Conservation (phyloP, 352 stramenopile genomes). For the Globisporangium nunn region DNA sequence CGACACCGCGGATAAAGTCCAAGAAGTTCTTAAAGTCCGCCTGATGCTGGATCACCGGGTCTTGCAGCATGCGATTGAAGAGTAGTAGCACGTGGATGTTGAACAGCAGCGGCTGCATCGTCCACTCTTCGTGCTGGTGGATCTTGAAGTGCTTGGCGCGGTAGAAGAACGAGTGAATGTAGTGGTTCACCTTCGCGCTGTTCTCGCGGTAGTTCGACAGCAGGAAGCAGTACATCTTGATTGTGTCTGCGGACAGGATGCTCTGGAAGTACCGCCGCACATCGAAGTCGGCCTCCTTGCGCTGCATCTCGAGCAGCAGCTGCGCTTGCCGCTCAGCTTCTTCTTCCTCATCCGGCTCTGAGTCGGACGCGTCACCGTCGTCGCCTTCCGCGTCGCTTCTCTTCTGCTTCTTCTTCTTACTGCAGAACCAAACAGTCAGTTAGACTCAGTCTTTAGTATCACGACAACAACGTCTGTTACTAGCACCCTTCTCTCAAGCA, state of each 20-base stretch:
- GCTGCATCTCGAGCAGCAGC: constrained; percentile 76
- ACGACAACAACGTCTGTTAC: neutral
- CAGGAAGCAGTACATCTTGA: constrained; percentile 80
- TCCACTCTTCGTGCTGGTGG: constrained; percentile 62
- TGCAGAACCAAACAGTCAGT: constrained; percentile 2
- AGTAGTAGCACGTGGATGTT: constrained; percentile 75
- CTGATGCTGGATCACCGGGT: constrained; percentile 49
- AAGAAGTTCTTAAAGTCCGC: constrained; percentile 60
- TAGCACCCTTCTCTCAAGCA: neutral
- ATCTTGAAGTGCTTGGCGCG: constrained; percentile 78
- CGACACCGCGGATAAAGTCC: constrained; percentile 72
- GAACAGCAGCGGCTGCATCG: constrained; percentile 83
- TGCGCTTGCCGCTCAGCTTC: constrained; percentile 61
- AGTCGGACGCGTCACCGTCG: constrained; percentile 27
- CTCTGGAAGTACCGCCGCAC: constrained; percentile 75
- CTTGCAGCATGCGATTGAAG: constrained; percentile 85
- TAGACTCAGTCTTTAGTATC: neutral
- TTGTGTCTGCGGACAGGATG: constrained; percentile 73
- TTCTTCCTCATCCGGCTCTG: constrained; percentile 68
- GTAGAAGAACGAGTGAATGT: constrained; percentile 86
- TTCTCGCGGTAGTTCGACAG: constrained; percentile 72
- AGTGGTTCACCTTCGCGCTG: constrained; percentile 80
- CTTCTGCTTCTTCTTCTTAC: constrained; percentile 20
- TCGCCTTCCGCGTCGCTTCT: constrained; percentile 19
- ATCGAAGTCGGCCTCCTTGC: constrained; percentile 83